Conservation (phyloP, 2,329 filamentous ascomycete genomes). For the Pyrenophora seminiperda region DNA sequence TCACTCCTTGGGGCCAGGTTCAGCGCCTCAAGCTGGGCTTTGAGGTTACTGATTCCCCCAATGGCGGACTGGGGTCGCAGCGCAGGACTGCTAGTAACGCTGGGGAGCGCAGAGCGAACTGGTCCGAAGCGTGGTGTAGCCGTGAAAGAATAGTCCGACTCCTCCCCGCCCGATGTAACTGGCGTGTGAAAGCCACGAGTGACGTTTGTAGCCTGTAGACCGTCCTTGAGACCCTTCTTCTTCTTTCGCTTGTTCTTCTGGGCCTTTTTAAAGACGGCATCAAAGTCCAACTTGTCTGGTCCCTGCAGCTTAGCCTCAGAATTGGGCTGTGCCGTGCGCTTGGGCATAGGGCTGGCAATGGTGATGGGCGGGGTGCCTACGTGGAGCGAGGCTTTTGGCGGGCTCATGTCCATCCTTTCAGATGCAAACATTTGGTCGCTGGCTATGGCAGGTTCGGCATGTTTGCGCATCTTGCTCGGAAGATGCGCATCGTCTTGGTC, state of each 20-base stretch:
- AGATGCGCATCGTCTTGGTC: slow-evolving; percentile 42
- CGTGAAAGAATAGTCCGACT: slow-evolving; percentile 56
- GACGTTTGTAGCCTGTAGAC: slow-evolving; percentile 39
- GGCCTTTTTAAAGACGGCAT: slow-evolving; percentile 45
- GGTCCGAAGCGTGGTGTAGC: slow-evolving; percentile 52
- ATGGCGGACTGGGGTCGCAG: slow-evolving; percentile 56
- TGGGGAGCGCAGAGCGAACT: slow-evolving; percentile 52
- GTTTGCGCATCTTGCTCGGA: slow-evolving; percentile 18
- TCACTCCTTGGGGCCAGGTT: slow-evolving; percentile 66
- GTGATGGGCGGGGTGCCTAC: slow-evolving; percentile 46
- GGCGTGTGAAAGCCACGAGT: slow-evolving; percentile 59
- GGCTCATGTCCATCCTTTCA: slow-evolving; percentile 35
- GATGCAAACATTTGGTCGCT: slow-evolving; percentile 26
- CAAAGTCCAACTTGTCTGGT: slow-evolving; percentile 47
- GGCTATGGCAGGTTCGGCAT: slow-evolving; percentile 7
- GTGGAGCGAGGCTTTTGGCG: slow-evolving; percentile 26
- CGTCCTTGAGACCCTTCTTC: slow-evolving; percentile 39
- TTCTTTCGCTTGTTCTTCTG: slow-evolving; percentile 49
- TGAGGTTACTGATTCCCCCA: slow-evolving; percentile 81
- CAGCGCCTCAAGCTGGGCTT: slow-evolving; percentile 78
- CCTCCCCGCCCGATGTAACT: slow-evolving; percentile 59
- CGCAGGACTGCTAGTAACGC: slow-evolving; percentile 59
- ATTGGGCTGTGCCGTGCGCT: slow-evolving; percentile 31
- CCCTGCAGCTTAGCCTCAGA: slow-evolving; percentile 31
- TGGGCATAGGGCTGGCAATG: slow-evolving; percentile 41